Conservation (phyloP, 805 yeast species). For the Zygotorulaspora chibaensis region DNA sequence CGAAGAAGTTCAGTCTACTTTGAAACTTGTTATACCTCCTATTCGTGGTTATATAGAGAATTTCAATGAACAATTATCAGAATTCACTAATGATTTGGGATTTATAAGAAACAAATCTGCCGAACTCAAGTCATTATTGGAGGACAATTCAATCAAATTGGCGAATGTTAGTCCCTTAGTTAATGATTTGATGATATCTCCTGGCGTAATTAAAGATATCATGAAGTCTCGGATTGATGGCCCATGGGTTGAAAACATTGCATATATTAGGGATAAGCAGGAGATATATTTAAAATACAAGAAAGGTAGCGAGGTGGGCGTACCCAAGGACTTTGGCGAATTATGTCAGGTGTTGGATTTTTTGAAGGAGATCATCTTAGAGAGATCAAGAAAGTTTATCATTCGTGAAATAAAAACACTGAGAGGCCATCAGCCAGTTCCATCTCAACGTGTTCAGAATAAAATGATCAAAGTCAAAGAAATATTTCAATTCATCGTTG, state of each 20-base stretch:
- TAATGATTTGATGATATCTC: constrained; percentile 70
- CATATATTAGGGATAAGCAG: constrained; percentile 53
- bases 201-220: constrained; percentile 58
- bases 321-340: constrained; percentile 29
- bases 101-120: constrained; percentile 52
- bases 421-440: constrained; percentile 52
- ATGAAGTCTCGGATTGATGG: constrained; percentile 52
- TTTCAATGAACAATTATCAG: constrained; percentile 56
- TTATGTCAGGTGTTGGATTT: constrained; percentile 37
- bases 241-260: constrained; percentile 62
- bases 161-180: constrained; percentile 66
- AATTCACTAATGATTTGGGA: constrained; percentile 58
- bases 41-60: constrained; percentile 47
- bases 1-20: constrained; percentile 14
- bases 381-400: constrained; percentile 68
- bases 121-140: constrained; percentile 44
- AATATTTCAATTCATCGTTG: constrained; percentile 51
- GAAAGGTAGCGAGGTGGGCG: constrained; percentile 8
- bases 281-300: constrained; percentile 47
- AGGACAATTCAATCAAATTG: constrained; percentile 46
- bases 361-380: constrained; percentile 61
- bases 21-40: constrained; percentile 40
- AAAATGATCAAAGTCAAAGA: constrained; percentile 60
- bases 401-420: constrained; percentile 62
- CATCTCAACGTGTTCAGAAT: constrained; percentile 73